Evolutionary conservation across 1,139 yeast genomes (phyloP), one percentile per base, ranked within the genome.

Genomic region (Sugiyamaella paludigena): DNA sequence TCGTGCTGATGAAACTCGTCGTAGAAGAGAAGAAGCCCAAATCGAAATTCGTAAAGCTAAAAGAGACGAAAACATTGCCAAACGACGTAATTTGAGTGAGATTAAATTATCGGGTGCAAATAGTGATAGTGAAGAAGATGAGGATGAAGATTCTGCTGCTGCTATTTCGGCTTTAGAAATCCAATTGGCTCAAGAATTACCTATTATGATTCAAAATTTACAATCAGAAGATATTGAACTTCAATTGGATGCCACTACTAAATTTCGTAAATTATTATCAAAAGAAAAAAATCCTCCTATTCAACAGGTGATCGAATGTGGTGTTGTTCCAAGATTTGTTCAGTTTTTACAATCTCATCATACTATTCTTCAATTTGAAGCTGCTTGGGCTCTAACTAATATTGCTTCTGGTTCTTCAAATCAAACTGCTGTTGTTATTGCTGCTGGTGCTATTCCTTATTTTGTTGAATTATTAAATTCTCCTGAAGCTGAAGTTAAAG

Each of bases 341-440:
- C 83, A 81, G 62, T 89, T 91, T 63, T 85, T 92, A 87, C 74
- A 76, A 54, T 82, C 84, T 48, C 78, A 80, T 45, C 87, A 84
- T 66, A 91, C 87, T 63, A 81, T 86, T 78, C 78, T 94, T 60
- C 98, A 92, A 71, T 81, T 92, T 65, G 98, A 92, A 73, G 96
- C 98, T 11, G 97, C 98, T 8, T 94, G 98, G 98, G 98, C 98
- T 15, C 78, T 92, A 62, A 94, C 98, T 49, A 92, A 92, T 68
- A 91, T 92, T 69, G 98, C 98, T 34, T 87, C 96, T n/a, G 98
- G 98, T 55, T 76, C 83, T 51, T 82, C 95, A 41, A 85, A 83
- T 43, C 98, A 92, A 71, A 94, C 98, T 19, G 79, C 80, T 58
- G 84, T 84, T 45, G 98, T 92, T 49, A 95, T 92, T 49, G 92